Evolutionary conservation across 495 filamentous ascomycete species (phyloP).

Genomic region (Cryomyces minteri): DNA sequence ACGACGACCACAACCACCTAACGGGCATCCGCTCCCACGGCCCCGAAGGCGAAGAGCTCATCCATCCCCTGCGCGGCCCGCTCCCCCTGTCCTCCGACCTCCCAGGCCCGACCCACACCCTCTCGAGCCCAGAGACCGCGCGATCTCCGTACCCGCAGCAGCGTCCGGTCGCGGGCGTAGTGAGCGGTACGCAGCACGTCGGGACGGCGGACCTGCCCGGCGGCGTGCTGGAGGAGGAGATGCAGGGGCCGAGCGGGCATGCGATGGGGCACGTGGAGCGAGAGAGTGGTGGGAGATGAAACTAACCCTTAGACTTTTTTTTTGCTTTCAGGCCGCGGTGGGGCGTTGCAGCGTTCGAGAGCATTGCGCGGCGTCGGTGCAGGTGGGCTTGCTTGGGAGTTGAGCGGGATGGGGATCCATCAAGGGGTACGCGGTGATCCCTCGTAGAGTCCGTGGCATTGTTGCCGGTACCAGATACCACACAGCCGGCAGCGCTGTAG

Average conservation of each 20-base stretch:
- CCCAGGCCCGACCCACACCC: not conserved
- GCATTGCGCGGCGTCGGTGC: too few species aligned
- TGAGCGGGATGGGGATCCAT: too few species aligned
- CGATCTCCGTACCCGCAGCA: not conserved
- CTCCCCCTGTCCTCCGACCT: not conserved
- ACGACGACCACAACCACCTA: not conserved
- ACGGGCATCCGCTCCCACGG: conserved; percentile 14
- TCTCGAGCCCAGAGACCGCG: not conserved
- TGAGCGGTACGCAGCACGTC: conserved; percentile 1
- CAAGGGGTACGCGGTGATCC: too few species aligned
- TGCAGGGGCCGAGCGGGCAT: not conserved
- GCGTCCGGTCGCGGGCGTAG: not conserved
- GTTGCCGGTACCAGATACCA: too few species aligned
- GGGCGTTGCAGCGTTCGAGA: too few species aligned
- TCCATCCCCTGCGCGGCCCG: conserved; percentile 3
- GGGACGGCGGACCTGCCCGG: conserved; percentile 1
- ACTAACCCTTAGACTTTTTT: too few species aligned
- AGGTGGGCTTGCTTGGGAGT: too few species aligned
- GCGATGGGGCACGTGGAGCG: not conserved
- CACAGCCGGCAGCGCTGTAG: too few species aligned
- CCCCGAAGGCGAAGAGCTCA: conserved; percentile 5
- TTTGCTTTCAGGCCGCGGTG: too few species aligned
- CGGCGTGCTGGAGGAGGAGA: conserved; percentile 1
- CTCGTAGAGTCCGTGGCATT: too few species aligned
- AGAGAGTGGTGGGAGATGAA: too few species aligned